Percentiles rank a stretch among this genome's conserved stretches.
phyloP scores from a whole-genome alignment of 2,329 filamentous ascomycete genomes.

The Ceratocystiopsis sp. region DNA sequence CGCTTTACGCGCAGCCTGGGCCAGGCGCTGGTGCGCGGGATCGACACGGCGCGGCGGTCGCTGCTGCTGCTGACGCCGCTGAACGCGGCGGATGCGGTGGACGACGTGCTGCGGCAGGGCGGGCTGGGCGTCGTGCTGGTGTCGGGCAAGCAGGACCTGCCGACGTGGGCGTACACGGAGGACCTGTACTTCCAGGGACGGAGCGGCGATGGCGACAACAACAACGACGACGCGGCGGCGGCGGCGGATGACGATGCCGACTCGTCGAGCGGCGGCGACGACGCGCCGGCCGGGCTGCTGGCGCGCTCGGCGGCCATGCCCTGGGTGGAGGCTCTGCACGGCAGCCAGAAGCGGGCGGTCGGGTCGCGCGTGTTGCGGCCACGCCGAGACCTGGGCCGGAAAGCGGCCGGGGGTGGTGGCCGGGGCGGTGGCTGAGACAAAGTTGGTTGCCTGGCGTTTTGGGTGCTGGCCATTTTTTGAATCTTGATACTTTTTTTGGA shows the following conservation, averaged over 20 bases:
- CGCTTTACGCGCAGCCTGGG: constrained; percentile 41
- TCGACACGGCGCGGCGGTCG: constrained; percentile 35
- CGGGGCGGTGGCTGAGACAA: too few relatives aligned
- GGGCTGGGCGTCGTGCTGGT: constrained; percentile 43
- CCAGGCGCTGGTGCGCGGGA: constrained; percentile 51
- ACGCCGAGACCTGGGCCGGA: constrained; percentile 39
- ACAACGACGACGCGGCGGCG: constrained; percentile 6
- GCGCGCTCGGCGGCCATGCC: constrained; percentile 20
- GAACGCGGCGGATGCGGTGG: background rate
- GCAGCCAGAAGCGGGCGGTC: constrained; percentile 35
- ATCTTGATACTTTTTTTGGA: too few relatives aligned
- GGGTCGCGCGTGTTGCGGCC: constrained; percentile 48
- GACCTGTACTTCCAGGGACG: constrained; percentile 26
- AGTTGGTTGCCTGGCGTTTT: too few relatives aligned
- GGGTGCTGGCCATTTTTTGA: too few relatives aligned
- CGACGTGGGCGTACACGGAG: constrained; percentile 54
- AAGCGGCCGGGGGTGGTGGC: background rate
- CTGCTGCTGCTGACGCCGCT: constrained; percentile 52
- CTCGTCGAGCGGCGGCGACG: constrained; percentile 12
- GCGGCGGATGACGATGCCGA: constrained; percentile 14
- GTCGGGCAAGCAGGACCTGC: constrained; percentile 50
- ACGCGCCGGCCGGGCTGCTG: constrained; percentile 9
- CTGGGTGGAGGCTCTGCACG: constrained; percentile 42
- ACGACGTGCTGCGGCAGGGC: constrained; percentile 7
- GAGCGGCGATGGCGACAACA: background rate